phyloP scores from a whole-genome alignment of 2,329 filamentous ascomycete species.

The Sporothrix pallida region DNA sequence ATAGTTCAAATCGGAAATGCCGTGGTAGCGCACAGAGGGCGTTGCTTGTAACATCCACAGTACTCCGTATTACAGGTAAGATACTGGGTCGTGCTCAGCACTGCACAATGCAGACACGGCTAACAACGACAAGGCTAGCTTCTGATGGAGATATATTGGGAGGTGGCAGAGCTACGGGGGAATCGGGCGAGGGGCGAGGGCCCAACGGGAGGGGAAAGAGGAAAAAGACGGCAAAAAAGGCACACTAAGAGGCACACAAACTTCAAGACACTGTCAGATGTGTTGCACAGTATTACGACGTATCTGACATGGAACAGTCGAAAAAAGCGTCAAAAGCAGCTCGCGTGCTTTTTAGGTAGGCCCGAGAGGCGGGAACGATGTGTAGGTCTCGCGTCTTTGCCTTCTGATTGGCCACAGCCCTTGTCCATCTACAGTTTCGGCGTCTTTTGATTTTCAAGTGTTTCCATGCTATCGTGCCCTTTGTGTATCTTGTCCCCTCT shows the following conservation, averaged over 20 bases:
- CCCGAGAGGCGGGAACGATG: conserved; percentile 15
- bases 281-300: not conserved
- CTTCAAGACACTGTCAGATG: not conserved
- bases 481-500: not conserved
- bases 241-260: not conserved
- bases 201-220: not conserved
- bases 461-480: not conserved
- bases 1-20: conserved; percentile 20
- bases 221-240: not conserved
- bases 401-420: conserved; percentile 22
- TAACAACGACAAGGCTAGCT: conserved; percentile 13
- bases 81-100: no score
- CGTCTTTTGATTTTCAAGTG: not conserved
- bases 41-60: not conserved
- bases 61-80: no score
- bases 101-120: not conserved
- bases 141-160: conserved; percentile 26
- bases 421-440: not conserved
- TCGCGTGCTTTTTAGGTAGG: conserved; percentile 20
- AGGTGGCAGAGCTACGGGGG: conserved; percentile 21
- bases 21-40: conserved; percentile 9
- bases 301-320: not conserved
- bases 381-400: conserved; percentile 31
- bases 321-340: not conserved
- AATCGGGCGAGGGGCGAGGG: not conserved